phyloP scores from a whole-genome alignment of 371 early-diverging fungal species.

The Smittium culicis region DNA sequence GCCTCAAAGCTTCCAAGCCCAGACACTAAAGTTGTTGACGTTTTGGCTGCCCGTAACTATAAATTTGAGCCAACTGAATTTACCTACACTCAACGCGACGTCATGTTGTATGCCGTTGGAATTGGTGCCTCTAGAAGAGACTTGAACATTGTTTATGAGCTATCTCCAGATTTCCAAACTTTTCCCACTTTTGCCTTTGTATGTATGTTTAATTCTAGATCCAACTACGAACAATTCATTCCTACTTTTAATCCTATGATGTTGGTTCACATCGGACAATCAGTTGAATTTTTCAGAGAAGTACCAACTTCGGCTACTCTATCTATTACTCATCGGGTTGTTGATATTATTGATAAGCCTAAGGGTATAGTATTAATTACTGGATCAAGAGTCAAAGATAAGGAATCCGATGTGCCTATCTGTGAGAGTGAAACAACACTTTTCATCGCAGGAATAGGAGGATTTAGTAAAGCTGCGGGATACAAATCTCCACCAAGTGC shows the following conservation, averaged over 20 bases:
- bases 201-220: constrained; percentile 52
- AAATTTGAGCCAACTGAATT: constrained; percentile 35
- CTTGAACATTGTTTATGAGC: constrained; percentile 79
- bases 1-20: too few relatives aligned
- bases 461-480: constrained; percentile 72
- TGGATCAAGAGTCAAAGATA: constrained; percentile 69
- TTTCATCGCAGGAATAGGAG: constrained; percentile 86
- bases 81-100: constrained; percentile 73
- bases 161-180: constrained; percentile 53
- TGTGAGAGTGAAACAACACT: constrained; percentile 77
- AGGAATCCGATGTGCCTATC: constrained; percentile 56
- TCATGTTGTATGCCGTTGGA: constrained; percentile 86
- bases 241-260: constrained; percentile 93
- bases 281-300: constrained; percentile 64
- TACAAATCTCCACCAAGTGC: constrained; percentile 24
- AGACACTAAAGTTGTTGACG: too few relatives aligned
- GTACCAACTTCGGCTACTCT: constrained; percentile 70
- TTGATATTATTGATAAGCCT: constrained; percentile 93
- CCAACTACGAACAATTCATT: constrained; percentile 59
- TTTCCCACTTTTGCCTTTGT: constrained; percentile 88
- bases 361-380: constrained; percentile 74
- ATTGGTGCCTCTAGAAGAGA: constrained; percentile 80
- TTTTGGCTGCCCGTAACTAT: constrained; percentile 48
- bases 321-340: constrained; percentile 50
- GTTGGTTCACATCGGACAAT: constrained; percentile 96